phyloP scores from a whole-genome alignment of 129 eudicot genomes.

The carrot (Daucus carota) region DH1_v3.0 NC_030383.2:62201501-62202000 shows the following conservation, averaged over 20 bases:
- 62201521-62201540: constrained; percentile 54
- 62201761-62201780: constrained; percentile 58
- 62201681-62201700: constrained; percentile 60
- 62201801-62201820: constrained; percentile 72
- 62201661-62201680: constrained; percentile 63
- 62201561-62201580: constrained; percentile 67
- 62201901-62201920: constrained; percentile 79
- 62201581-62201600: constrained; percentile 52
- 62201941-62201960: constrained; percentile 22
- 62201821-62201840: constrained; percentile 58
- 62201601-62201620: background rate
- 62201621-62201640: background rate
- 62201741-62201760: constrained; percentile 81
- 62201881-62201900: constrained; percentile 96
- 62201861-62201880: constrained; percentile 80
- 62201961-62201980: background rate
- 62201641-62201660: background rate
- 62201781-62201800: constrained; percentile 65
- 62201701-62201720: constrained; percentile 61
- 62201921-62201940: constrained; percentile 83
- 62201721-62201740: constrained; percentile 91
- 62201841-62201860: constrained; percentile 72
- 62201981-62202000: constrained; percentile 4
- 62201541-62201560: constrained; percentile 80
- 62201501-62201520: constrained; percentile 46